Evolutionary conservation across 108 stramenopile species (phyloP), one percentile per base, ranked within the genome.

Genomic region (Nitzschia sp.): DNA sequence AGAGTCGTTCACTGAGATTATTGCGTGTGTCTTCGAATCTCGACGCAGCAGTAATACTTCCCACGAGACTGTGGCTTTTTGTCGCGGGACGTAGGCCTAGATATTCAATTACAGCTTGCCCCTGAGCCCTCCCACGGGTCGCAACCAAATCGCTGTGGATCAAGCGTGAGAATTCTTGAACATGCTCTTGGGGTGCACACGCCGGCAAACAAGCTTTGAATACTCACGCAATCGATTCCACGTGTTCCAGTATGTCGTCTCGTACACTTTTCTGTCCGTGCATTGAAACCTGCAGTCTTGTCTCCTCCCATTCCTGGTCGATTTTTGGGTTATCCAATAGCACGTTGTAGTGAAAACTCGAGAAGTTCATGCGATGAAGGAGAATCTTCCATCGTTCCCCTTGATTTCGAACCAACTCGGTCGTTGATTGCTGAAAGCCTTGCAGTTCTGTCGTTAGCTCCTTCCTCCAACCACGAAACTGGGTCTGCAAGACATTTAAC

Each of bases 31-130:
- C 85, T 66, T 86, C 85, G 46, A 83, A 86, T 19, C 77, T 54
- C 3, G 85, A 86, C 2, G 82, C 76, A 3, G 82, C 66, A 23
- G 77, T 87, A 19, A 91, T 82, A 58, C 72, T 76, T 4, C 90
- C 87, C 45, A 91, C 79, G 46, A 91, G 72, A 45, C 76, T 76
- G 33, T 80, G 66, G 46, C 58, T 70, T 38, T 79, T 76, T 17
- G 80, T 66, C 4, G 80, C 61, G 2, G 89, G 87, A 25, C 89
- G 74, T 48, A 87, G 86, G 11, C 89, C 92, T 15, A 93, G 72
- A 69, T 90, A 90, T 61, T 90, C 88, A 34, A 89, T 75, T 0
- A 87, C 77, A 23, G 81, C 85, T 31, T 85, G 83, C 17, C 92
- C 89, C 66, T 93, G 92, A 29, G 77, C 86, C 63, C 84, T 61